A percentile compares a stretch with the other conserved stretches of the same genome.
Evolutionary conservation across 345 rosid species (phyloP).

Genomic region (Hirschfeldia incana): DNA sequence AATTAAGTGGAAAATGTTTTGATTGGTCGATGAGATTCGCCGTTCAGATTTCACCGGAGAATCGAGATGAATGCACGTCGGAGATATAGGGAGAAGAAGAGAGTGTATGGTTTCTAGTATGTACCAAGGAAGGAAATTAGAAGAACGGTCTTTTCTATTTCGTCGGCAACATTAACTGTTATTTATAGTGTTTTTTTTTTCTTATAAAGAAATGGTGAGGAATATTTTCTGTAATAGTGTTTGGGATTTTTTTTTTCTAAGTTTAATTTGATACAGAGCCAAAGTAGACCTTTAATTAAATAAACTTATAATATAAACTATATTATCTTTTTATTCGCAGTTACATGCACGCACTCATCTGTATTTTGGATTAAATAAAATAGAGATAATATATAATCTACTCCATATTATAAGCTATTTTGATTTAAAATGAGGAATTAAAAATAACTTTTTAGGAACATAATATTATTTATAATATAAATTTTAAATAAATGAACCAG

Average conservation of each 20-base stretch:
- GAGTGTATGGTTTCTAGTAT: not conserved
- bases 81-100: slow-evolving; percentile 7
- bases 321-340: not conserved
- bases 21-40: not conserved
- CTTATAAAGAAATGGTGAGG: not conserved
- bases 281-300: slow-evolving; percentile 3
- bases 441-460: too few species aligned
- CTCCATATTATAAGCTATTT: too few species aligned
- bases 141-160: slow-evolving; percentile 18
- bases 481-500: too few species aligned
- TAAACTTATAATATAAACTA: not conserved
- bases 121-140: not conserved
- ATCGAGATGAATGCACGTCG: slow-evolving; percentile 25
- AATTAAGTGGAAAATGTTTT: not conserved
- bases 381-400: slow-evolving; percentile 2
- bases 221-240: not conserved
- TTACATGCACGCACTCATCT: not conserved
- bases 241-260: not conserved
- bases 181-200: slow-evolving; percentile 4
- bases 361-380: not conserved
- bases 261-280: not conserved
- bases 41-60: slow-evolving; percentile 17
- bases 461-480: too few species aligned
- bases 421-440: too few species aligned
- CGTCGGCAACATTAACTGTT: slow-evolving; percentile 27